Evolutionary conservation across 805 yeast species (phyloP), one percentile per base, ranked within the genome.

Genomic region (Metschnikowia similis): DNA sequence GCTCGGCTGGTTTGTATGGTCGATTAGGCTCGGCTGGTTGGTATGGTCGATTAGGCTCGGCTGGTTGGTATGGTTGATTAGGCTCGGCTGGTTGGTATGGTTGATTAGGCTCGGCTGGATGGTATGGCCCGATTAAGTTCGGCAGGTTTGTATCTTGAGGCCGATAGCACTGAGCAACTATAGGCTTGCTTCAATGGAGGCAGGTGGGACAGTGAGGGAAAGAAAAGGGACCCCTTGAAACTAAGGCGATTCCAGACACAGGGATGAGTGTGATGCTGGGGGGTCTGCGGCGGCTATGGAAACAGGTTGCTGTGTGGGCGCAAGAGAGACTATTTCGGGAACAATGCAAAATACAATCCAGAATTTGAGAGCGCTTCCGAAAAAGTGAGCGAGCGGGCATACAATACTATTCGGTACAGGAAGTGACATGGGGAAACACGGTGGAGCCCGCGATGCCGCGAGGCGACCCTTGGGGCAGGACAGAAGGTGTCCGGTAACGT

Each of bases 401-500:
- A 41, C 45, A 41, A 41, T 27, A 41, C 32, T 41, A n/a, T 41
- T 41, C 45, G 45, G 37, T 41, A 41, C 45, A 41, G 45, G 37
- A 41, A 41, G 37, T 30, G 37, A 32, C 37, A 31, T 31, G 30
- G 13, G 26, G 29, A 27, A 11, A 30, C 13, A 37, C 31, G 9
- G 34, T 29, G 28, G 6, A n/a, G 21, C 26, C 42, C 6, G 7
- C 14, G 11, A 6, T 39, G 5, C 10, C 10, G 28, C 26, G 9
- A 6, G 42, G 14, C 34, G 29, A 26, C 34, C 10, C 42, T 14
- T 9, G n/a, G 2, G 2, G 26, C 4, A 17, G 7, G n/a, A 39
- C 13, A 27, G 7, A 8, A 10, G 16, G 17, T 11, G n/a, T n/a
- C 14, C 26, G 16, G 10, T 6, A 16, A 8, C 8, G 4, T 14